A percentile compares a stretch with the other conserved stretches of the same genome.
Conservation (phyloP, 2,329 filamentous ascomycete species). For the Colletotrichum horii region DNA sequence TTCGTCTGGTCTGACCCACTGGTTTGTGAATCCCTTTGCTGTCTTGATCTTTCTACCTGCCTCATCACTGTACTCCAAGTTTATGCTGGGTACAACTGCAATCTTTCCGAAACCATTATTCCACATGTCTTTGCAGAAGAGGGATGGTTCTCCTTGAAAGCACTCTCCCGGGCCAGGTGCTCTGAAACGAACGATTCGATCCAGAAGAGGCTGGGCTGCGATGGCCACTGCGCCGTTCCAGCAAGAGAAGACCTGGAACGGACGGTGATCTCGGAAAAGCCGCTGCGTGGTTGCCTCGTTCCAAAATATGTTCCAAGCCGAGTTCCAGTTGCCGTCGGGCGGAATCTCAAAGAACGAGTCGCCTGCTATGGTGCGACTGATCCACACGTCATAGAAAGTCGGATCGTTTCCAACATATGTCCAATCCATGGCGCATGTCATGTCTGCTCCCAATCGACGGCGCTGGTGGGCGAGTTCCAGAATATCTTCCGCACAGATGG, state of each 20-base stretch:
- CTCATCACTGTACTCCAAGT: slow-evolving; percentile 58
- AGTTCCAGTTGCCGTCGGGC: slow-evolving; percentile 52
- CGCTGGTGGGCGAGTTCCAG: slow-evolving; percentile 49
- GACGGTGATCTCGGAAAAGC: slow-evolving; percentile 39
- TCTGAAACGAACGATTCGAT: slow-evolving; percentile 50
- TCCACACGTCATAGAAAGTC: slow-evolving; percentile 62
- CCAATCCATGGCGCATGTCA: slow-evolving; percentile 68
- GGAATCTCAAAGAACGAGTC: slow-evolving; percentile 62
- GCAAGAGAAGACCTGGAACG: slow-evolving; percentile 66
- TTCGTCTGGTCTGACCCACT: slow-evolving; percentile 35
- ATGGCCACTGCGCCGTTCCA: slow-evolving; percentile 64
- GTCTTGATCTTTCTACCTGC: slow-evolving; percentile 50
- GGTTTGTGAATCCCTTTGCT: slow-evolving; percentile 52
- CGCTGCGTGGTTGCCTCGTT: slow-evolving; percentile 42
- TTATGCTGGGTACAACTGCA: slow-evolving; percentile 60
- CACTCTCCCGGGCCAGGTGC: slow-evolving; percentile 47
- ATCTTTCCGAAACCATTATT: slow-evolving; percentile 53
- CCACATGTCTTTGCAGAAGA: slow-evolving; percentile 66
- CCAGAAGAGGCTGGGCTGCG: slow-evolving; percentile 50
- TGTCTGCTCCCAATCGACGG: slow-evolving; percentile 53
- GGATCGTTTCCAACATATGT: slow-evolving; percentile 45
- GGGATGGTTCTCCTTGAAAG: slow-evolving; percentile 56
- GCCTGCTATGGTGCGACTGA: slow-evolving; percentile 56
- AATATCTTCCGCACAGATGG: slow-evolving; percentile 58
- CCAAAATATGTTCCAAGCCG: slow-evolving; percentile 57